Conservation (phyloP, 768 basidiomycete species). For the Naganishia antarctica region DNA sequence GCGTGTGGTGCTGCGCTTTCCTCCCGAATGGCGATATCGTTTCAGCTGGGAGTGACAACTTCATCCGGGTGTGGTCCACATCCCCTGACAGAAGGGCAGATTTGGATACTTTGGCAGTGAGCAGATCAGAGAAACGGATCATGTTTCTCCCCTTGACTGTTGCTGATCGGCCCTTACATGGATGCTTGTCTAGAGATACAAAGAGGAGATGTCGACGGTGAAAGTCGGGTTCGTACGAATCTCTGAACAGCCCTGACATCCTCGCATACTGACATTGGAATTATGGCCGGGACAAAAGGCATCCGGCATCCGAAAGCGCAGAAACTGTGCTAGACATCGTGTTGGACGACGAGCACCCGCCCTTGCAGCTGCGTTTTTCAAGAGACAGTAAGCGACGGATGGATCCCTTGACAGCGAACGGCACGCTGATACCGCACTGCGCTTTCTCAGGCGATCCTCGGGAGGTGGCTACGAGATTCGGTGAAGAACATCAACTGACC, state of each 20-base stretch:
- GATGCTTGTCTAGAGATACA: neutral
- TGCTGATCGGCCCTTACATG: neutral
- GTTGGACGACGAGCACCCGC: slow-evolving; percentile 38
- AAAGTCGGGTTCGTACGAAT: neutral
- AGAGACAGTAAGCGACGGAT: slow-evolving; percentile 26
- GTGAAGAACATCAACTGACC: slow-evolving; percentile 35
- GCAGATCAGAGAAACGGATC: slow-evolving; percentile 24
- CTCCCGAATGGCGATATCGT: slow-evolving; percentile 45
- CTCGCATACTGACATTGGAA: neutral
- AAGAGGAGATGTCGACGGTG: neutral
- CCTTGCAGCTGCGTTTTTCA: slow-evolving; percentile 33
- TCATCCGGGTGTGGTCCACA: slow-evolving; percentile 38
- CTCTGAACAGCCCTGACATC: too few relatives aligned
- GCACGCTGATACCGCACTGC: neutral
- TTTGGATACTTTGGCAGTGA: slow-evolving; percentile 26
- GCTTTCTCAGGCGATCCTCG: slow-evolving; percentile 33
- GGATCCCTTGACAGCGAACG: neutral
- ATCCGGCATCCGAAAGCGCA: slow-evolving; percentile 24
- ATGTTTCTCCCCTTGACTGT: neutral
- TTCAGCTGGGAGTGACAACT: slow-evolving; percentile 42
- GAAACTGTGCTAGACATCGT: slow-evolving; percentile 38
- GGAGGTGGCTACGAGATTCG: slow-evolving; percentile 37
- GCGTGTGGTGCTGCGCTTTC: slow-evolving; percentile 43
- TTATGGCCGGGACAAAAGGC: slow-evolving; percentile 10
- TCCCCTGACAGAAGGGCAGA: slow-evolving; percentile 29